Evolutionary conservation across 176 grass and related monocot species (phyloP).

Genomic region (Triticum timopheevii): DNA sequence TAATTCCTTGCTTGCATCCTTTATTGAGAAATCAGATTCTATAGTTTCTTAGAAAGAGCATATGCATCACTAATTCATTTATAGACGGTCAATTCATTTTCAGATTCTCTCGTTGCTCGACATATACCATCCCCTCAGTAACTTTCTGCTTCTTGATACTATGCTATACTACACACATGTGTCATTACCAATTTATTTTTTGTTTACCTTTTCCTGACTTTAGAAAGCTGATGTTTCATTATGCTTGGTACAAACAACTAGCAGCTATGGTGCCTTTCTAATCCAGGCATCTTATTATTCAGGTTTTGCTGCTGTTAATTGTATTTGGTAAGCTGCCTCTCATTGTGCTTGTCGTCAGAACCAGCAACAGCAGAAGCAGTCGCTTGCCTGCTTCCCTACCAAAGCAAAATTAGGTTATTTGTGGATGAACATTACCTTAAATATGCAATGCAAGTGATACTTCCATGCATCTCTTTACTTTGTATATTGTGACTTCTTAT

Average conservation of each 20-base stretch:
- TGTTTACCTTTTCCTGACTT: neutral
- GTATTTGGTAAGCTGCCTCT: neutral
- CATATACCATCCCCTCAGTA: no score
- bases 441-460: no score
- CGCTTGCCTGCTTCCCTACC: neutral
- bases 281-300: neutral
- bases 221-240: neutral
- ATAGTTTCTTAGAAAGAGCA: no score
- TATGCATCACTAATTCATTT: no score
- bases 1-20: no score
- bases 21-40: no score
- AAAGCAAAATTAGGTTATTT: constrained; percentile 11
- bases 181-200: neutral
- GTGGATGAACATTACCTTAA: no score
- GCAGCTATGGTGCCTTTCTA: neutral
- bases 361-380: neutral
- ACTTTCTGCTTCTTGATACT: no score
- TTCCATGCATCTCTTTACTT: no score
- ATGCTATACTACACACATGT: neutral
- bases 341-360: neutral
- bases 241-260: neutral
- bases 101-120: no score
- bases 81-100: no score
- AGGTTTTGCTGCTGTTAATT: constrained; percentile 9
- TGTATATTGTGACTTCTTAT: no score